Base-by-base conservation (phyloP, 73 alveolate genomes). In the Paramecium primaurelia region DNA sequence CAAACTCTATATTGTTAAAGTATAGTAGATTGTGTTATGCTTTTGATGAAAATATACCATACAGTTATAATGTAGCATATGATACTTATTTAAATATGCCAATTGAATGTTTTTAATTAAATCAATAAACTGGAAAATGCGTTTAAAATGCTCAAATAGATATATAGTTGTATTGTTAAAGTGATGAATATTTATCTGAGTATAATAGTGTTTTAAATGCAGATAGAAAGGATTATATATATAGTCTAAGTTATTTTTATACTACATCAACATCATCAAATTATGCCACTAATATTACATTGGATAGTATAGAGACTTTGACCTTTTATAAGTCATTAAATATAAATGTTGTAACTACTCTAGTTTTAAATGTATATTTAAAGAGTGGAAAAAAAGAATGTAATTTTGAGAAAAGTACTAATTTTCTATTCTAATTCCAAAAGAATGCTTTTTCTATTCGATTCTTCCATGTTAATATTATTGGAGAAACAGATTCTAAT, bases 51-150 rank as follows among this genome's bases (percentile, higher is more conserved):
- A 5, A 80, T 18, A 18, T 22, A 28, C 12, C 47, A 45, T 4
- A 6, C 12, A 6, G 11, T 80, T 12, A n/a, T 2, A n/a, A n/a
- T 14, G 75, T 49, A 4, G 22, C 47, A 6, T 80, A 80, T 26
- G 58, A 80, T 44, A 32, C 91, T 10, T 25, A 80, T 18, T 80
- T 80, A 44, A 80, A 80, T 26, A 80, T 80, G 91, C 91, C 91
- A 32, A 6, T 80, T 47, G 20, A 9, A 42, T 80, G 91, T 47
- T 2, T 6, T 4, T 26, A 40, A 1, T 2, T 10, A 7, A 14
- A 4, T 8, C 1, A 0, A 40, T 8, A 40, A 40, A 40, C 49
- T 40, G 49, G 49, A 7, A 45, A 80, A 22, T 80, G 91, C 18
- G 18, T 26, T 11, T 9, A 80, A 45, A 0, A 8, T 5, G 37